Conservation (phyloP, 345 rosid species). For the Hypericum androsaemum region DNA sequence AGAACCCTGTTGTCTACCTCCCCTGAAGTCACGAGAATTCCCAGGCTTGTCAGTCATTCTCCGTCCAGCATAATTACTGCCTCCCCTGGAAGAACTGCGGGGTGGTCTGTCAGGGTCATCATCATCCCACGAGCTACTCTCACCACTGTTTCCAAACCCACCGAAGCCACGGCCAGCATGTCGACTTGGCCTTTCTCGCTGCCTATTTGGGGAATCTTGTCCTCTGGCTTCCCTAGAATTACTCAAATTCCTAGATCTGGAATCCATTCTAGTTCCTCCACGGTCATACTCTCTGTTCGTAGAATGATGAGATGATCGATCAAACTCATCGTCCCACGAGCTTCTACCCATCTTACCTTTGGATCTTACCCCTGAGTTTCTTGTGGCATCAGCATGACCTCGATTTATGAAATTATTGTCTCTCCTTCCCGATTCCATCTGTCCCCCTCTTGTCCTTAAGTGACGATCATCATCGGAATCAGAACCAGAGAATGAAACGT, state of each 20-base stretch:
- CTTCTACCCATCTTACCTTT: conserved; percentile 25
- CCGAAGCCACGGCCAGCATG: no score
- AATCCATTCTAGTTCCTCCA: no score
- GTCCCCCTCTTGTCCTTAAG: conserved; percentile 19
- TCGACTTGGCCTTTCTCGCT: no score
- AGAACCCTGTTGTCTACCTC: conserved; percentile 14
- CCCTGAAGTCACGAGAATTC: conserved; percentile 12
- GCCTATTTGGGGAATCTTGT: no score
- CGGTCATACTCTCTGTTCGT: no score
- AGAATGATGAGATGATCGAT: conserved; percentile 17
- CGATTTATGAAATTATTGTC: conserved; percentile 22
- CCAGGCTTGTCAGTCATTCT: conserved; percentile 13
- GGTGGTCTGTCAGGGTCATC: conserved; percentile 6
- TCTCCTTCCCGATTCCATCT: conserved; percentile 18
- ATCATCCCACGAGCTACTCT: not conserved
- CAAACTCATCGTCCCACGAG: conserved; percentile 14
- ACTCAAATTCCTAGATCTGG: no score
- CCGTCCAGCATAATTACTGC: conserved; percentile 9
- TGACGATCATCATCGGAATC: conserved; percentile 20
- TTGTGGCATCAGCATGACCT: conserved; percentile 18
- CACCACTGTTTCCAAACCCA: not conserved
- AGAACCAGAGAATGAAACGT: conserved; percentile 36
- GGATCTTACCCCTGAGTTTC: conserved; percentile 13
- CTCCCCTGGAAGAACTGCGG: conserved; percentile 24
- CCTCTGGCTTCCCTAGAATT: no score